Base-by-base conservation (phyloP, 176 grass and related monocot genomes). In the Musa schizocarpa region DNA sequence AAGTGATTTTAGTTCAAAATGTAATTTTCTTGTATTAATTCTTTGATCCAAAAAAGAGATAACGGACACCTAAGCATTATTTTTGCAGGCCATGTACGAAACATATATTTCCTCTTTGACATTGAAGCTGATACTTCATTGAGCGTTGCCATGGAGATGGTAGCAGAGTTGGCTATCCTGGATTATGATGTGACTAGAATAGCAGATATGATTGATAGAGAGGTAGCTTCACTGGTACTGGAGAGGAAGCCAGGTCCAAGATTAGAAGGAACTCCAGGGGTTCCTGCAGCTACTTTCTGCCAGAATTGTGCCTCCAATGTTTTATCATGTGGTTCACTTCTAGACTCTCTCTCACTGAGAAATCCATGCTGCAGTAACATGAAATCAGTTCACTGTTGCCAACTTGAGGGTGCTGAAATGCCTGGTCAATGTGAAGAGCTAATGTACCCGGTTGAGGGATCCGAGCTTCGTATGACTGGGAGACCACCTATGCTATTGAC, bases 71-170 rank as follows among this genome's bases (percentile, higher is more conserved):
- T 59, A 25, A 13, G 12, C 1, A 64, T 64, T 77, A 13, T 48
- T 58, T 27, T 75, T 77, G 58, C 75, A 77, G 75, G 75, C 29
- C 55, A 11, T 65, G 59, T 53, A 49, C 43, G 49, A 14, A 77
- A 77, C 48, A 53, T 77, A 63, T 53, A 66, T 52, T 77, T 77
- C 20, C 59, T 24, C 3, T 77, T 77, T 64, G 75, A 77, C 48
- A 77, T 77, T 7, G 75, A 77, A 10, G 61, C 75, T 53, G 75
- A 77, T 77, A 77, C 75, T 53, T 26, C 75, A 53, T 43, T 66
- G 58, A 65, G 20, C 4, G 75, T 77, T 53, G 75, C 75, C 11
- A 66, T 50, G 9, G 75, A 77, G 59, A 77, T 77, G 75, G 75
- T 77, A 12, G 75, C 59, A 2, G 75, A 77, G 61, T 24, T 77